Evolutionary conservation across 306 rosid genomes (phyloP).

Genomic region (Gastrolobium bilobum): DNA sequence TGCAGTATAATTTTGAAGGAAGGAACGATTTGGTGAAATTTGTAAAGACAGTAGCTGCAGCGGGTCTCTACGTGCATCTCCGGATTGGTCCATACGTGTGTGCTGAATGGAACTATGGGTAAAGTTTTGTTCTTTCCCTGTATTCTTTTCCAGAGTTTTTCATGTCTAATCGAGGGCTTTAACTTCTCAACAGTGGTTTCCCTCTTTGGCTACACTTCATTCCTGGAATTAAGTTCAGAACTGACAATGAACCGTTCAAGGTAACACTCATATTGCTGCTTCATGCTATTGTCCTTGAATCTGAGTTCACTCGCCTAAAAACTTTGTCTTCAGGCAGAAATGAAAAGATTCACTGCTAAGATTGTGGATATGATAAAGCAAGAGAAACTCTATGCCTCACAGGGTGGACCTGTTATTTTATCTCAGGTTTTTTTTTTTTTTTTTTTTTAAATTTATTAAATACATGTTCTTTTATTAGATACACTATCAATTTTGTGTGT

Average conservation of each 20-base stretch:
- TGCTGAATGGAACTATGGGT: slow-evolving; percentile 99
- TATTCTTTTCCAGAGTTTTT: slow-evolving; percentile 11
- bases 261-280: slow-evolving; percentile 51
- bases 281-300: slow-evolving; percentile 19
- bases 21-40: slow-evolving; percentile 84
- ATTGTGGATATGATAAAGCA: slow-evolving; percentile 88
- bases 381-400: slow-evolving; percentile 91
- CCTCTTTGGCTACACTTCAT: slow-evolving; percentile 96
- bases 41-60: slow-evolving; percentile 80
- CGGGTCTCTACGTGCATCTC: slow-evolving; percentile 86
- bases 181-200: slow-evolving; percentile 76
- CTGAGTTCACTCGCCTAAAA: slow-evolving; percentile 7
- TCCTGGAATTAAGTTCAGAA: slow-evolving; percentile 84
- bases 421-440: slow-evolving; percentile 73
- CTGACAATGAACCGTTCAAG: slow-evolving; percentile 95
- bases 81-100: slow-evolving; percentile 97
- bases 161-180: slow-evolving; percentile 43
- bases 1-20: slow-evolving; percentile 86
- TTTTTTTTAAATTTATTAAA: not conserved
- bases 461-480: not conserved
- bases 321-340: slow-evolving; percentile 79
- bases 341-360: slow-evolving; percentile 88
- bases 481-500: not conserved
- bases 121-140: slow-evolving; percentile 28
- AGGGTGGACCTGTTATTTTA: slow-evolving; percentile 96